Evolutionary conservation across 2,329 filamentous ascomycete genomes (phyloP).

Genomic region (Neospermospora avenae): DNA sequence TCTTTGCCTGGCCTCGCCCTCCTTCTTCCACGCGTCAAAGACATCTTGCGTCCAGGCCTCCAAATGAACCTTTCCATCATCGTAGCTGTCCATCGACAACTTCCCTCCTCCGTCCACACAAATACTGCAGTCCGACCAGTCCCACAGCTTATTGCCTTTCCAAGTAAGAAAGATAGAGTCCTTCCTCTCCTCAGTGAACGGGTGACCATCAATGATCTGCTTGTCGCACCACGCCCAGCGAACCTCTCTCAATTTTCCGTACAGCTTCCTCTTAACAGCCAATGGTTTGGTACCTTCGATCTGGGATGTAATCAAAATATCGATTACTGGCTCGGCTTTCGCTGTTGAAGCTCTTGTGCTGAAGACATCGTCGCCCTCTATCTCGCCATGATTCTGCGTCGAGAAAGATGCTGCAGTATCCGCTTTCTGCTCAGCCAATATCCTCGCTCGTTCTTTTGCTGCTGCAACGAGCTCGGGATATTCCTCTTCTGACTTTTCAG

Average conservation of each 20-base stretch:
- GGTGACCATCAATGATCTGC: conserved; percentile 48
- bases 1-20: conserved; percentile 12
- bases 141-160: conserved; percentile 69
- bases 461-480: conserved; percentile 32
- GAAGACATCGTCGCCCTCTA: conserved; percentile 22
- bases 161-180: conserved; percentile 73
- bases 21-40: conserved; percentile 41
- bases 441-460: conserved; percentile 29
- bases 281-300: conserved; percentile 59
- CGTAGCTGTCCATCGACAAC: conserved; percentile 41
- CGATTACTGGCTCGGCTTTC: conserved; percentile 47
- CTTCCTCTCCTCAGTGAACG: conserved; percentile 40
- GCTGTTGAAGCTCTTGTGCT: background rate
- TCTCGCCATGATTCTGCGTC: conserved; percentile 16
- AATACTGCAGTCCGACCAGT: conserved; percentile 64
- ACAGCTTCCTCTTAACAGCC: conserved; percentile 63
- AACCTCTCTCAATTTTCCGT: conserved; percentile 64
- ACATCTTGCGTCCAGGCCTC: conserved; percentile 72
- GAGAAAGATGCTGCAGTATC: conserved; percentile 11
- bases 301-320: conserved; percentile 65
- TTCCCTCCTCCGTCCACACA: conserved; percentile 35
- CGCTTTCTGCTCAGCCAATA: conserved; percentile 17
- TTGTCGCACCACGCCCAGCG: conserved; percentile 65
- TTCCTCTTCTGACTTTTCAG: conserved; percentile 30
- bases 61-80: conserved; percentile 62